Percentiles rank a stretch among this genome's conserved stretches.
phyloP scores from a whole-genome alignment of 73 alveolate genomes.

The Diophrys appendiculata region DNA sequence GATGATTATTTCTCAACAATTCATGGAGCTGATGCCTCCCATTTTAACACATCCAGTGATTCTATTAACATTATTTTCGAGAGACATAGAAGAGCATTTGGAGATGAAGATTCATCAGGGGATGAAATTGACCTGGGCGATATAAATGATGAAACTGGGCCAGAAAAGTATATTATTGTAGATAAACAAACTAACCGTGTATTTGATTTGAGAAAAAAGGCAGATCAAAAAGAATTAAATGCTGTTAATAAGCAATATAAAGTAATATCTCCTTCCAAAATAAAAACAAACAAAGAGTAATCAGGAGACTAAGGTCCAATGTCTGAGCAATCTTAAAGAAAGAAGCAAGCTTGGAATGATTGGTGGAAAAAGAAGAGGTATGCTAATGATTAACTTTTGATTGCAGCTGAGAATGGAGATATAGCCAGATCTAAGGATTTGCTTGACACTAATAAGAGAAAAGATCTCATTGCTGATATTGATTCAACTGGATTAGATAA shows the following conservation, averaged over 20 bases:
- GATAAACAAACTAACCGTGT: constrained; percentile 44
- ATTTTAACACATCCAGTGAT: no score
- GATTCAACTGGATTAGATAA: constrained; percentile 62
- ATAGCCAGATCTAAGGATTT: constrained; percentile 16
- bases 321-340: no score
- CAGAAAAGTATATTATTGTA: neutral
- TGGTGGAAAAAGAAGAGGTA: constrained; percentile 54
- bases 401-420: constrained; percentile 48
- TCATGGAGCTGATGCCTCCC: neutral
- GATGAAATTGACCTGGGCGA: neutral
- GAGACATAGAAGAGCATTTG: neutral
- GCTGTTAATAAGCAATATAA: neutral
- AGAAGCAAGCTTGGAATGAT: constrained; percentile 27
- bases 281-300: no score
- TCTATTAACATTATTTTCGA: no score
- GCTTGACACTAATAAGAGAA: constrained; percentile 12
- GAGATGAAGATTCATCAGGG: neutral
- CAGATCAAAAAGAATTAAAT: neutral
- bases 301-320: no score
- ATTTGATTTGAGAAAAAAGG: constrained; percentile 29
- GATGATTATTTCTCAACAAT: neutral
- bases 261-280: no score
- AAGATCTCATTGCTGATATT: constrained; percentile 40
- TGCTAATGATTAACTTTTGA: constrained; percentile 6
- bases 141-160: neutral